These are phyloP conservation scores for Plasmodium coatneyi DNA, from an alignment of 169 alveolate species.

Conservation along the genomic window DNA sequence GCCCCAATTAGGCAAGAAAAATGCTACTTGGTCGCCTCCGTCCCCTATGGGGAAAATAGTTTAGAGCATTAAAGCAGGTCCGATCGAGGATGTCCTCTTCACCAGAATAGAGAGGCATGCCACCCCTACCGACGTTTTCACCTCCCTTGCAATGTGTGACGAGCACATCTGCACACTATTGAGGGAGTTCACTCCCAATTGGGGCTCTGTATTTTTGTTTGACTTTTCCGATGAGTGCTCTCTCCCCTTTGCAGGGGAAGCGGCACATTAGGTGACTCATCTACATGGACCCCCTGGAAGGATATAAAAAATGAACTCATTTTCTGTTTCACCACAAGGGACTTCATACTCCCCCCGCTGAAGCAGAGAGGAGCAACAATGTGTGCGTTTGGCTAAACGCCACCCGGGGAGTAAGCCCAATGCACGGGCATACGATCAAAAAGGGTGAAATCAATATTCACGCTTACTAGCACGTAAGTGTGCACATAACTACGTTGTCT, in stretches of 20 bases:
- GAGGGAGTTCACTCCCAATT: background rate
- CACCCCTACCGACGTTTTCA: background rate
- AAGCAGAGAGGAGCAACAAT: background rate
- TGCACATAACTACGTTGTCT: background rate
- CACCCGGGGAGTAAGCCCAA: background rate
- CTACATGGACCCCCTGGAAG: background rate
- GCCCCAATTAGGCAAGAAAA: background rate
- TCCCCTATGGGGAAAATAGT: background rate
- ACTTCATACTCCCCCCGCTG: background rate
- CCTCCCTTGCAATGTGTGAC: background rate
- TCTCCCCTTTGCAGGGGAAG: background rate
- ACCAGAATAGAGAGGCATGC: background rate
- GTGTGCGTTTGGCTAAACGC: background rate
- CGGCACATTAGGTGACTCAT: background rate
- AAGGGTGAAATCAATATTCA: background rate
- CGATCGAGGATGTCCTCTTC: background rate
- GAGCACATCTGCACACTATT: background rate
- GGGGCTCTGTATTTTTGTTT: background rate
- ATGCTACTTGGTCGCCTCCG: background rate
- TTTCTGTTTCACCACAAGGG: background rate
- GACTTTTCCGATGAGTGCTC: background rate
- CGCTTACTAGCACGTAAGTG: background rate
- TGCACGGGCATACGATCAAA: background rate
- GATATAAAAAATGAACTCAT: background rate
- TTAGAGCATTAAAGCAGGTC: background rate